A percentile compares a stretch with the other conserved stretches of the same genome.
These are phyloP conservation scores for Pisolithus sp. DNA, from an alignment of 768 basidiomycete genomes.

Conservation along the genomic window DNA sequence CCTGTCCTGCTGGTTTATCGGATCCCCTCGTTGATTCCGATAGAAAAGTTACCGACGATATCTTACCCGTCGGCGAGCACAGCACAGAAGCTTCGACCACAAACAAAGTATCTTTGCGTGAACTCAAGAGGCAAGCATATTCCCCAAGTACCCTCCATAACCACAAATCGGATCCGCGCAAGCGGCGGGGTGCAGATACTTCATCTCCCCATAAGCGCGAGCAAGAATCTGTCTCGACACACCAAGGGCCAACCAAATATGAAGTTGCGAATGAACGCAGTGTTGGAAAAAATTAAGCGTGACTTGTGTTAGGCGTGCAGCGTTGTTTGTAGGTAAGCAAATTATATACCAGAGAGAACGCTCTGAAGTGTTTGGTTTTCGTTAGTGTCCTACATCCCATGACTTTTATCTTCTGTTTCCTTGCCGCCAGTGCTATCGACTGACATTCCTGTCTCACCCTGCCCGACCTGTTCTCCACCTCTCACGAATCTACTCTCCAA, in stretches of 20 bases:
- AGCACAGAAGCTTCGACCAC: conserved; percentile 4
- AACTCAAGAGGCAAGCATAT: conserved; percentile 59
- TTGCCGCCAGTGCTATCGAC: conserved; percentile 42
- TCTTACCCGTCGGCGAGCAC: conserved; percentile 1
- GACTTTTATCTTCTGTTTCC: conserved; percentile 30
- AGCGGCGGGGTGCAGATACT: conserved; percentile 13
- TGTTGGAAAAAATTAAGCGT: conserved; percentile 82
- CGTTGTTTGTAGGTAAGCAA: not conserved
- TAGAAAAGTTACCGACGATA: not conserved
- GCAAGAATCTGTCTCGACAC: not conserved
- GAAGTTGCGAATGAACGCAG: conserved; percentile 79
- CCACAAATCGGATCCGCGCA: conserved; percentile 43
- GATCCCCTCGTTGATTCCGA: too few species aligned
- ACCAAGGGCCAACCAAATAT: conserved; percentile 57
- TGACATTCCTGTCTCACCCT: conserved; percentile 34
- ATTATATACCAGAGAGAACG: not conserved
- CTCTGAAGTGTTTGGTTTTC: too few species aligned
- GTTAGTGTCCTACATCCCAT: conserved; percentile 1
- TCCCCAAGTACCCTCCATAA: conserved; percentile 51
- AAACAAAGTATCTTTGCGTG: conserved; percentile 39
- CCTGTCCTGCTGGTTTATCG: too few species aligned
- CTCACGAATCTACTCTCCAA: conserved; percentile 62
- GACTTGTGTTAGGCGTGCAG: conserved; percentile 34
- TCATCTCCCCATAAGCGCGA: not conserved
- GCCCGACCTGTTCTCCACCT: conserved; percentile 27